phyloP scores from a whole-genome alignment of 148 eudicot species.

The Spergularia bocconei region DNA sequence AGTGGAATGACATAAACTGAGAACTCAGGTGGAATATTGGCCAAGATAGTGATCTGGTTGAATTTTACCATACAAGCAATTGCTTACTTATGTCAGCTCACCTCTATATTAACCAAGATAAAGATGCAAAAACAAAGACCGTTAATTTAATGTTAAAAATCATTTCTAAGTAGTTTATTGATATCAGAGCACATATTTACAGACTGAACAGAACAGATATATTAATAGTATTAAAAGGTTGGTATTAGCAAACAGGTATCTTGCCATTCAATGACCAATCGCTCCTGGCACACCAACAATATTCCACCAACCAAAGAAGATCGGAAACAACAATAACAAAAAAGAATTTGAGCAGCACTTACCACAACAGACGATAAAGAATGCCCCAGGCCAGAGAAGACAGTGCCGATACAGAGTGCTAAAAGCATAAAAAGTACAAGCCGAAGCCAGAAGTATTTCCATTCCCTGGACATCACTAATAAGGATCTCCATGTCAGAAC shows the following conservation, averaged over 20 bases:
- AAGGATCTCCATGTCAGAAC: slow-evolving; percentile 94
- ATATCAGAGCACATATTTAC: neutral
- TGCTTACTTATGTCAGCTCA: too few relatives aligned
- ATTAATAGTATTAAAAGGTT: neutral
- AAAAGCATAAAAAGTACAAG: slow-evolving; percentile 74
- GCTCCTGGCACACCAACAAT: neutral
- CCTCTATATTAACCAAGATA: neutral
- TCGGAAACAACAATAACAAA: neutral
- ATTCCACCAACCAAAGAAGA: neutral
- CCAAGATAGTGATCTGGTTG: neutral
- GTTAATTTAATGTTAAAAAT: neutral
- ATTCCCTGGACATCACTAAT: slow-evolving; percentile 93
- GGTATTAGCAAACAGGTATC: neutral
- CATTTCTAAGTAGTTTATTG: neutral
- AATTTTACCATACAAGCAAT: neutral
- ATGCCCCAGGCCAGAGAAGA: slow-evolving; percentile 88
- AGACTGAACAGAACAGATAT: neutral
- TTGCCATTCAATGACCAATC: neutral
- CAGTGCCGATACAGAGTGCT: slow-evolving; percentile 82
- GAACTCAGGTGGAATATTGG: neutral
- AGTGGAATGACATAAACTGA: too few relatives aligned
- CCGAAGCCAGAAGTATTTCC: slow-evolving; percentile 99
- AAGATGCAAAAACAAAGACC: neutral
- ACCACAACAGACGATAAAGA: slow-evolving; percentile 97
- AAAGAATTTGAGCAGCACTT: slow-evolving; percentile 31